Conservation (phyloP, 164 flowering plant genomes). For the Berberis vulgaris region DNA sequence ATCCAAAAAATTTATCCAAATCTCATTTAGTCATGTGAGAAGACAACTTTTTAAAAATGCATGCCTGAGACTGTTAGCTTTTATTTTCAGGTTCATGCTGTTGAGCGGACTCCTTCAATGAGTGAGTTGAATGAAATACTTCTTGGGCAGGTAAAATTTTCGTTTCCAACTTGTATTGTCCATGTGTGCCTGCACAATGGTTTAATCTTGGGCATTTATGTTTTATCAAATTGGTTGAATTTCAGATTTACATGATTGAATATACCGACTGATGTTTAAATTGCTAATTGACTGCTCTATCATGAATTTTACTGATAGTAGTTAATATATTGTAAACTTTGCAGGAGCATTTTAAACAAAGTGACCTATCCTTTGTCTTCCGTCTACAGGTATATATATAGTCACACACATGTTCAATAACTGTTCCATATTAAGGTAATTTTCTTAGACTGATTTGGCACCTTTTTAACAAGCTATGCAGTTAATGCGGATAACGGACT, state of each 20-base stretch:
- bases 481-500: too few species aligned
- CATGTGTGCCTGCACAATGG: too few species aligned
- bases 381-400: slow-evolving; percentile 67
- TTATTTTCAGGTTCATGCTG: slow-evolving; percentile 65
- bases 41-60: background rate
- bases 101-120: slow-evolving; percentile 98
- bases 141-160: slow-evolving; percentile 70
- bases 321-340: slow-evolving; percentile 16
- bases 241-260: too few species aligned
- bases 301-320: background rate
- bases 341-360: slow-evolving; percentile 95
- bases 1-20: too few species aligned
- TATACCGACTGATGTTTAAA: too few species aligned
- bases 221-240: too few species aligned
- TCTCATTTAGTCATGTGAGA: background rate
- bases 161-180: too few species aligned
- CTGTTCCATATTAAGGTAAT: too few species aligned
- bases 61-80: slow-evolving; percentile 6
- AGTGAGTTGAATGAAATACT: slow-evolving; percentile 96
- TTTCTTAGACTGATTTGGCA: too few species aligned
- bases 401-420: too few species aligned
- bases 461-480: too few species aligned
- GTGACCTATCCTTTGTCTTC: slow-evolving; percentile 84
- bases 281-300: background rate
- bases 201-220: too few species aligned